Percentiles rank a stretch among this genome's conserved stretches.
These are phyloP conservation scores for Dictyostelium intermedium DNA, from an alignment of 78 protist genomes.

Conservation along the genomic window DNA sequence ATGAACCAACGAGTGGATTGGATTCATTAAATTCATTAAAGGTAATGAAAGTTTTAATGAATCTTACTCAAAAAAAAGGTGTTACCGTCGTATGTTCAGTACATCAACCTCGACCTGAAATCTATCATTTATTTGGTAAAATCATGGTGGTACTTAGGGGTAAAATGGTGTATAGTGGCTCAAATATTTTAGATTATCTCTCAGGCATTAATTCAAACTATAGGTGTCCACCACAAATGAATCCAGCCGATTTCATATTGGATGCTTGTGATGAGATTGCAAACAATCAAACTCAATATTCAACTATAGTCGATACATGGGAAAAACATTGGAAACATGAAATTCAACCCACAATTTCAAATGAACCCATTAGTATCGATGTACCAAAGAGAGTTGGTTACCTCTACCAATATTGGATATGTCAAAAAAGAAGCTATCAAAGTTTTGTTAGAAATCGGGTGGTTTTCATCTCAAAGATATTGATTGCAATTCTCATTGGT, in stretches of 20 bases:
- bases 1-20: slow-evolving; percentile 79
- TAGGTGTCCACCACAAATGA: slow-evolving; percentile 17
- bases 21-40: slow-evolving; percentile 24
- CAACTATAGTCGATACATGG: neutral
- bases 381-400: neutral
- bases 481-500: neutral
- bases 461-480: neutral
- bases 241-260: slow-evolving; percentile 58
- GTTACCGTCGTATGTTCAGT: slow-evolving; percentile 56
- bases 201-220: neutral
- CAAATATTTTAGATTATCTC: slow-evolving; percentile 12
- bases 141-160: slow-evolving; percentile 37
- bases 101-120: slow-evolving; percentile 63
- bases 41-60: slow-evolving; percentile 1
- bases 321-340: neutral
- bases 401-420: neutral
- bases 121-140: slow-evolving; percentile 20
- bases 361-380: neutral
- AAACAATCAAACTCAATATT: neutral
- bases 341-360: neutral
- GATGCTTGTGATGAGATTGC: slow-evolving; percentile 2
- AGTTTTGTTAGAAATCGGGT: slow-evolving; percentile 7
- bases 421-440: neutral
- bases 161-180: slow-evolving; percentile 26
- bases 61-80: slow-evolving; percentile 22